Base-by-base conservation (phyloP, 1,284 basidiomycete genomes). In the Coniferiporia sulphurascens region DNA sequence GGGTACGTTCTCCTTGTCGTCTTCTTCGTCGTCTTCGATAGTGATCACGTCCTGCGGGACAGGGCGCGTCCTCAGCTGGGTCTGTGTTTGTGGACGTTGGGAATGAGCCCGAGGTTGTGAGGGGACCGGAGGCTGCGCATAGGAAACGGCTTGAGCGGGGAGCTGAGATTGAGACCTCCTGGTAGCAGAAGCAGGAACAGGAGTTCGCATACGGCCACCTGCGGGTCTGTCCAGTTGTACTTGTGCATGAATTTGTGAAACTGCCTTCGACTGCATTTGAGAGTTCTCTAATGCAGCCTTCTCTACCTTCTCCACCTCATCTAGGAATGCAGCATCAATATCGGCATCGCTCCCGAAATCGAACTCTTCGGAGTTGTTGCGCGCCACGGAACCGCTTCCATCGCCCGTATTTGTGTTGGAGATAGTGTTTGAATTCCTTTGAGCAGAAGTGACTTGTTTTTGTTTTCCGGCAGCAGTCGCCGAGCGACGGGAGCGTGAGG, bases 1-100 rank as follows among this genome's bases (percentile, higher is more conserved):
- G 4, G 78, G 79, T 27, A 78, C 69, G 65, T 87, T 87, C 70
- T 88, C 85, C 68, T 86, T 85, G 65, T 86, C 81, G 12, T 80
- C 78, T 34, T 77, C 76, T 4, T 80, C 79, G 9, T 79, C 78
- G 54, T 74, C 71, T 35, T 76, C 76, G 48, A 78, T 74, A 48
- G 69, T 70, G 55, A 79, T 76, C 7, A 74, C 66, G 22, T 73
- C 71, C 22, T 52, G 50, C 19, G n/a, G 13, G 17, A 22, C 32
- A 15, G 8, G 9, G 49, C 38, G 35, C n/a, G 27, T 6, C 35
- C 48, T 48, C n/a, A n/a, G 17, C 46, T 46, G 41, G 41, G n/a
- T 45, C 17, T 36, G 27, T 38, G 9, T 36, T 21, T 17, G 21
- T 38, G 46, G n/a, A 32, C 27, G 50, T 19, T 45, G 21, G 9